phyloP scores from a whole-genome alignment of 352 stramenopile species.

The Phytophthora parvispora region DNA sequence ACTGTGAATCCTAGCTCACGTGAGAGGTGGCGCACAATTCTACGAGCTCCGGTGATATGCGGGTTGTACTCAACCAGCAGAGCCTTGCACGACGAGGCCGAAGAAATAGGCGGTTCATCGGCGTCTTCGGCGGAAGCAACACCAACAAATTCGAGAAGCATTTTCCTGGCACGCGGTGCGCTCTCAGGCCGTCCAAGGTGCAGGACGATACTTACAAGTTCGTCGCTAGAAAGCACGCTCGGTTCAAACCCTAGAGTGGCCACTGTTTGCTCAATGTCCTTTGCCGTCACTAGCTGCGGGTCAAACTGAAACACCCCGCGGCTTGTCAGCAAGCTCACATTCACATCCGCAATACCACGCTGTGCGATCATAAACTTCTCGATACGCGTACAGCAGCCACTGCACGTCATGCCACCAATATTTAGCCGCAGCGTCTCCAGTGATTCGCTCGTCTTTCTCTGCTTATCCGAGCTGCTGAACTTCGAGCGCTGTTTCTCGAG shows the following conservation, averaged over 20 bases:
- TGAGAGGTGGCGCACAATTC: constrained; percentile 51
- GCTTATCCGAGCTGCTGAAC: constrained; percentile 12
- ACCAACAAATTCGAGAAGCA: constrained; percentile 45
- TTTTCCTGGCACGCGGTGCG: constrained; percentile 18
- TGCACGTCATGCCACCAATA: constrained; percentile 91
- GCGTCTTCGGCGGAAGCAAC: constrained; percentile 37
- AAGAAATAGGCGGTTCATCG: constrained; percentile 23
- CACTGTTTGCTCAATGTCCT: constrained; percentile 72
- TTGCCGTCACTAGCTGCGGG: constrained; percentile 51
- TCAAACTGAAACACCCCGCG: constrained; percentile 64
- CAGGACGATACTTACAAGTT: constrained; percentile 63
- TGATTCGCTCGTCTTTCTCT: constrained; percentile 2
- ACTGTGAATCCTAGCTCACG: constrained; percentile 51
- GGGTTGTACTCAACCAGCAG: constrained; percentile 64
- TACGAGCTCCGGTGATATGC: constrained; percentile 44
- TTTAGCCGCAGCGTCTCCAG: constrained; percentile 57
- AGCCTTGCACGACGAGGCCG: constrained; percentile 17
- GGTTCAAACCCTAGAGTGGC: constrained; percentile 79
- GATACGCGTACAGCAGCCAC: constrained; percentile 88
- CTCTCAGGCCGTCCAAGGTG: constrained; percentile 46
- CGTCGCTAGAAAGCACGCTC: constrained; percentile 57
- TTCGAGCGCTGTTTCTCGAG: constrained; percentile 32
- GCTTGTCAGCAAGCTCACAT: constrained; percentile 75
- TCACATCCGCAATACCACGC: constrained; percentile 65
- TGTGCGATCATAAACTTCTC: constrained; percentile 72